Conservation (phyloP, 768 basidiomycete genomes). For the Dacryopinax spathularia region DNA sequence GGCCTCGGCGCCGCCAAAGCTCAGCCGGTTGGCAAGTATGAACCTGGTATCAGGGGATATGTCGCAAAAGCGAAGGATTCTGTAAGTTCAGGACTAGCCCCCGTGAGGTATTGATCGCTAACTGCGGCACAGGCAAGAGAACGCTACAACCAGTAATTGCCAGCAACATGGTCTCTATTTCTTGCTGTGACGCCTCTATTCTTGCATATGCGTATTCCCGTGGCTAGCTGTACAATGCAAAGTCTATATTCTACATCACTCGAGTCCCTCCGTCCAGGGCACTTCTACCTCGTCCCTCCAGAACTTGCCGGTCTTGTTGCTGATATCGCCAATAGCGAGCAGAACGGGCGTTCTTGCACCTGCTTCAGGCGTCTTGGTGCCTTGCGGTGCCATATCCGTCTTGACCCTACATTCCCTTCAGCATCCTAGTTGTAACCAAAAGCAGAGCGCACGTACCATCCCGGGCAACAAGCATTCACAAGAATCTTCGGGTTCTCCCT, state of each 20-base stretch:
- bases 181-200: neutral
- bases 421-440: neutral
- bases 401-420: conserved; percentile 7
- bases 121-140: neutral
- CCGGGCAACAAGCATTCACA: neutral
- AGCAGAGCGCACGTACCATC: neutral
- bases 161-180: neutral
- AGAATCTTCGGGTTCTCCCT: neutral
- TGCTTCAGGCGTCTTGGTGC: conserved; percentile 11
- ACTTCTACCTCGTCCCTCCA: conserved; percentile 12
- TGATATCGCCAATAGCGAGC: conserved; percentile 13
- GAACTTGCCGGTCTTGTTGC: conserved; percentile 13
- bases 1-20: conserved; percentile 89
- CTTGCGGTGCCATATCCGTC: conserved; percentile 15
- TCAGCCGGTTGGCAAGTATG: conserved; percentile 60
- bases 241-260: too few relatives aligned
- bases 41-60: conserved; percentile 55
- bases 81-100: conserved; percentile 7
- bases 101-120: neutral
- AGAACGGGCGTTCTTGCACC: conserved; percentile 16
- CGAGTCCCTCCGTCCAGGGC: neutral
- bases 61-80: conserved; percentile 23
- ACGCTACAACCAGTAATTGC: neutral
- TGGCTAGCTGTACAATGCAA: too few relatives aligned
- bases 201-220: conserved; percentile 1